phyloP scores from a whole-genome alignment of 1,284 basidiomycete species.

The Moniliophthora roreri region DNA sequence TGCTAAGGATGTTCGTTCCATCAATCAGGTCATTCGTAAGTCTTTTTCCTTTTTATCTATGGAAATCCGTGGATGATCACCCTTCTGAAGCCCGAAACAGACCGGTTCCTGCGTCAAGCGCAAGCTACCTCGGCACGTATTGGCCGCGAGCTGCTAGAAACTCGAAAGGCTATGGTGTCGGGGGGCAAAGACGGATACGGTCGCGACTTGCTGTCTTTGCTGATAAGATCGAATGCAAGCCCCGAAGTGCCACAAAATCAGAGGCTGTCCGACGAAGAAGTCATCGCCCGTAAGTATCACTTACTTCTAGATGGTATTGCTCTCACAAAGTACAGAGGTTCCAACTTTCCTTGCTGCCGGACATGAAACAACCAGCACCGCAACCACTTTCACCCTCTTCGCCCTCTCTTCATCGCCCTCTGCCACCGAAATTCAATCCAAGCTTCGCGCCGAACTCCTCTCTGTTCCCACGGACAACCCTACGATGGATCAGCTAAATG shows the following conservation, averaged over 20 bases:
- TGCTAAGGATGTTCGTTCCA: slow-evolving; percentile 33
- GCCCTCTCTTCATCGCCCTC: neutral
- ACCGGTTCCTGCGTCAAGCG: slow-evolving; percentile 22
- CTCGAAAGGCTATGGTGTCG: slow-evolving; percentile 38
- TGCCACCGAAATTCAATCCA: slow-evolving; percentile 37
- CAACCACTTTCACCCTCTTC: neutral
- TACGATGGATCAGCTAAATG: slow-evolving; percentile 41
- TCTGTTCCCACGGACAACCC: slow-evolving; percentile 30
- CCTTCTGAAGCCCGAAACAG: neutral
- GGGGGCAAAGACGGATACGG: slow-evolving; percentile 29
- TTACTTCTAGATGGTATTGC: slow-evolving; percentile 3
- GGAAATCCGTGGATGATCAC: neutral
- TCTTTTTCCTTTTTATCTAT: neutral
- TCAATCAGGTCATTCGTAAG: slow-evolving; percentile 20
- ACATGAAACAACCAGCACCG: slow-evolving; percentile 74
- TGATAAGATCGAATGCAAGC: slow-evolving; percentile 66
- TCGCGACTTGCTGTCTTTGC: slow-evolving; percentile 52
- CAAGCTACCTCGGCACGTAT: slow-evolving; percentile 35
- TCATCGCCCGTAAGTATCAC: slow-evolving; percentile 62
- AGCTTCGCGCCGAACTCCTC: slow-evolving; percentile 55
- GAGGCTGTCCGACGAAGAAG: slow-evolving; percentile 71
- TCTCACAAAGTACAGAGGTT: slow-evolving; percentile 41
- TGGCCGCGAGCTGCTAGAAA: slow-evolving; percentile 42
- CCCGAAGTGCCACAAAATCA: slow-evolving; percentile 58
- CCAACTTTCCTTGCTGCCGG: slow-evolving; percentile 67